phyloP scores from a whole-genome alignment of 352 stramenopile species.

The Phytophthora sp. region DNA sequence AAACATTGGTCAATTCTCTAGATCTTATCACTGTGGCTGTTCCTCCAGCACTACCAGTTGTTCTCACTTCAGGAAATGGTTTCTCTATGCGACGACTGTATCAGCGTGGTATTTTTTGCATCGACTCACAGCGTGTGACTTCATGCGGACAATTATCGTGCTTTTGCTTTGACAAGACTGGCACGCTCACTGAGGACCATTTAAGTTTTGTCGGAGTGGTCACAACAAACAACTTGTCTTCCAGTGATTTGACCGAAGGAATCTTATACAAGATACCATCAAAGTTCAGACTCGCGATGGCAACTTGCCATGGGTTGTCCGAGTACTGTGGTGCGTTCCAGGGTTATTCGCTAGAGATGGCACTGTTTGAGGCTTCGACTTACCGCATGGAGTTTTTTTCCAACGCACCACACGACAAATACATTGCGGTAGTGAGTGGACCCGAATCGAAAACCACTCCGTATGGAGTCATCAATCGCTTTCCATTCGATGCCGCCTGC shows the following conservation, averaged over 20 bases:
- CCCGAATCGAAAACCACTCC: neutral
- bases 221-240: neutral
- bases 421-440: slow-evolving; percentile 29
- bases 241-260: neutral
- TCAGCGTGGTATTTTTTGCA: slow-evolving; percentile 54
- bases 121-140: slow-evolving; percentile 64
- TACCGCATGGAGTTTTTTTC: neutral
- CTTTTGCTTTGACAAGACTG: slow-evolving; percentile 75
- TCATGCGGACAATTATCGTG: slow-evolving; percentile 52
- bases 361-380: slow-evolving; percentile 46
- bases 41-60: slow-evolving; percentile 58
- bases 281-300: slow-evolving; percentile 41
- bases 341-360: slow-evolving; percentile 55
- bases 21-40: slow-evolving; percentile 73
- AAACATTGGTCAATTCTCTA: slow-evolving; percentile 53
- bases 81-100: slow-evolving; percentile 56
- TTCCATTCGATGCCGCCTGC: slow-evolving; percentile 52
- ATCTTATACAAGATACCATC: too few species aligned
- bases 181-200: slow-evolving; percentile 51
- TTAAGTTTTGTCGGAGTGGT: slow-evolving; percentile 40
- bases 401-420: slow-evolving; percentile 24
- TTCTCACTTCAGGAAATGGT: slow-evolving; percentile 62
- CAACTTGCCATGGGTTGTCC: slow-evolving; percentile 53
- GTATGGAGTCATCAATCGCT: slow-evolving; percentile 55
- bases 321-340: slow-evolving; percentile 39